Conservation (phyloP, 2,329 filamentous ascomycete species). For the Cladophialophora exuberans region DNA sequence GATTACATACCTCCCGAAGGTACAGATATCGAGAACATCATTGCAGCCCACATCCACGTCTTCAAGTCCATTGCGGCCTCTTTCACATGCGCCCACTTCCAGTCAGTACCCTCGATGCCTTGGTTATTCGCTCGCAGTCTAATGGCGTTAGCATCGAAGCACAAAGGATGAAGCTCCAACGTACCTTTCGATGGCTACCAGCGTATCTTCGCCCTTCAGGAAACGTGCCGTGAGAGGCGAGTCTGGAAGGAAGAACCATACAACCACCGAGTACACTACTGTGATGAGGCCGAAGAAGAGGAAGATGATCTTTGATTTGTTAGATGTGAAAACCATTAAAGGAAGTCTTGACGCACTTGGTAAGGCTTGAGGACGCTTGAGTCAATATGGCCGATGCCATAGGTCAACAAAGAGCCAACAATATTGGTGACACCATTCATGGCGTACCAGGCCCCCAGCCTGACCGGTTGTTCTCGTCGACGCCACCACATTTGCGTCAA, state of each 20-base stretch:
- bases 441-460: constrained; percentile 56
- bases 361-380: constrained; percentile 52
- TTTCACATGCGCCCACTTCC: constrained; percentile 57
- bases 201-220: constrained; percentile 56
- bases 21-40: constrained; percentile 57
- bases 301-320: constrained; percentile 46
- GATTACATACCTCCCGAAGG: not conserved
- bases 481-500: constrained; percentile 62
- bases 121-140: constrained; percentile 54
- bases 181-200: constrained; percentile 59
- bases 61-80: constrained; percentile 63
- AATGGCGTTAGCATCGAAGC: not conserved
- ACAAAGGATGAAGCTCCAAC: not conserved
- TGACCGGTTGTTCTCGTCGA: constrained; percentile 55
- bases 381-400: constrained; percentile 54
- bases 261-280: constrained; percentile 53
- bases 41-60: constrained; percentile 62
- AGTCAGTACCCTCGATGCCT: constrained; percentile 46
- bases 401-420: constrained; percentile 58
- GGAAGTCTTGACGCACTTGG: constrained; percentile 39
- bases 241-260: constrained; percentile 64
- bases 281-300: constrained; percentile 57
- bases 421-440: constrained; percentile 57
- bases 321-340: not conserved
- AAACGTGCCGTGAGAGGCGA: constrained; percentile 65